Evolutionary conservation across 1,284 basidiomycete species (phyloP), one percentile per base, ranked within the genome.

Genomic region (Pisolithus thermaeus): DNA sequence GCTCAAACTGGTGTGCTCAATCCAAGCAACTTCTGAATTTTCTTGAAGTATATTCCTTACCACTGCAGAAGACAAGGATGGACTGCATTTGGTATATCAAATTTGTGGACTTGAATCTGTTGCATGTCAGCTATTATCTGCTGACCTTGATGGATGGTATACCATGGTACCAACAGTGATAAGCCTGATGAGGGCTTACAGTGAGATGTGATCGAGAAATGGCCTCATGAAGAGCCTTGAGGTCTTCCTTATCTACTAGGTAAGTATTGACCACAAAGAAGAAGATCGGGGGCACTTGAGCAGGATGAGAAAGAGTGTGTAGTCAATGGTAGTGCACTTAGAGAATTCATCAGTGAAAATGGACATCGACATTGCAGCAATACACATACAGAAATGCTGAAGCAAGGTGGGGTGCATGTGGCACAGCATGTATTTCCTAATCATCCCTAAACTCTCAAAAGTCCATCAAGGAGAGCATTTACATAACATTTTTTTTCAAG

Each of bases 271-370:
- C 88, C 46, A 98, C 94, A 66, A 95, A 97, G 50, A 99, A 78
- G 78, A 99, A 98, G 70, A 98, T 20, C 18, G 18, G 18, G 18
- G 18, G 18, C 18, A 20, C 18, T 20, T 20, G 18, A 20, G 18
- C 18, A 20, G 18, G 18, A 20, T 20, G 18, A 20, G 18, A 20
- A 20, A 20, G 18, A 20, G 18, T 20, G 18, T 82, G 76, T 99
- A 99, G 74, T 99, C 96, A 73, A 99, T 97, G 16, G 96, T 99
- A 44, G 96, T 98, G 79, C 97, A 98, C 74, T 97, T 96, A 65
- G 96, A 43, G 27, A 99, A 80, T 72, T 99, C 96, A 20, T 94
- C 90, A 44, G 96, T 25, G 23, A 25, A 25, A 25, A 25, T 25
- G 23, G 23, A 25, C 23, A 5, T 25, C 5, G 23, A 27, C 25